phyloP scores from a whole-genome alignment of 176 grass and related monocot genomes.

The Pontederia crassipes region DNA sequence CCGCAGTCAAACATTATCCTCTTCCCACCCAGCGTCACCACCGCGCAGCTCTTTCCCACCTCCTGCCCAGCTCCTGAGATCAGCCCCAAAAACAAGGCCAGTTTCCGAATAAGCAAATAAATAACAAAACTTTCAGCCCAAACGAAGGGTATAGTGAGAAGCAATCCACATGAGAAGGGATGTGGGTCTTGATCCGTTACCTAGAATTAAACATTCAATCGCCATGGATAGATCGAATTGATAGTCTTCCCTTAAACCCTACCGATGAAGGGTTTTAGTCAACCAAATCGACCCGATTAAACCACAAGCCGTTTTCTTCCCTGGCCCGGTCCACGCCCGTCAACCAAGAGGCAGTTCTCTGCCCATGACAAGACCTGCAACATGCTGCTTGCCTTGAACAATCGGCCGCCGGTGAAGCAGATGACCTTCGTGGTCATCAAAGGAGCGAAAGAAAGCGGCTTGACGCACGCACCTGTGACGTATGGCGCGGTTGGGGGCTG shows the following conservation, averaged over 20 bases:
- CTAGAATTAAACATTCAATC: slow-evolving; percentile 90
- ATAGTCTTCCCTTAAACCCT: neutral
- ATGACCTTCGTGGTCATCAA: no score
- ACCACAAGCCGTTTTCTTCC: no score
- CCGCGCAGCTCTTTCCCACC: slow-evolving; percentile 90
- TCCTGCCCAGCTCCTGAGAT: slow-evolving; percentile 72
- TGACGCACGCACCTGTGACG: no score
- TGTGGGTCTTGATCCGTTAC: slow-evolving; percentile 3
- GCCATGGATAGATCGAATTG: slow-evolving; percentile 26
- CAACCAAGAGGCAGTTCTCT: no score
- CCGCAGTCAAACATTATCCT: slow-evolving; percentile 91
- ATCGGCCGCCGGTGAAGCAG: no score
- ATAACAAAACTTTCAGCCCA: neutral
- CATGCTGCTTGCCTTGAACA: no score
- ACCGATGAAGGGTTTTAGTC: neutral
- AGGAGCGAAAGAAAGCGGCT: no score
- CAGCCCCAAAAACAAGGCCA: neutral
- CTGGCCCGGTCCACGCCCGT: no score
- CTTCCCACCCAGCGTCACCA: slow-evolving; percentile 64
- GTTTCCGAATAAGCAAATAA: no score
- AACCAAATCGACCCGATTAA: no score
- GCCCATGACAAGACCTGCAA: no score
- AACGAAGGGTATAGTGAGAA: neutral
- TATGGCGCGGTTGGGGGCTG: no score
- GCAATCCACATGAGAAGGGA: neutral